phyloP scores from a whole-genome alignment of 2,329 filamentous ascomycete genomes.

The Aquanectria penicillioides region DNA sequence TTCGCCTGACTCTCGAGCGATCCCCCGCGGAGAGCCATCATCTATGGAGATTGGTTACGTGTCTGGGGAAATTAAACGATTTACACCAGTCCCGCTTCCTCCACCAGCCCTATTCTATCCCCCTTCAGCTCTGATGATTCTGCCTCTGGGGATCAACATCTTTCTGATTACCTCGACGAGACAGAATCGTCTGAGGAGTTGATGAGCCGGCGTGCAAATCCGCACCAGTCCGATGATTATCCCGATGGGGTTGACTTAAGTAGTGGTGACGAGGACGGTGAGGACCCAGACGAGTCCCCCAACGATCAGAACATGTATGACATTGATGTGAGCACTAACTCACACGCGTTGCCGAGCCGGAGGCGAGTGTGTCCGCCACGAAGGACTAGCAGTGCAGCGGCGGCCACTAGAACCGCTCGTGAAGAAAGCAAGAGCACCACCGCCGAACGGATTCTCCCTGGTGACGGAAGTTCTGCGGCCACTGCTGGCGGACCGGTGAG shows the following conservation, averaged over 20 bases:
- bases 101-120: conserved; percentile 64
- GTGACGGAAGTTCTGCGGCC: conserved; percentile 50
- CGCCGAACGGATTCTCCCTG: conserved; percentile 38
- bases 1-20: conserved; percentile 42
- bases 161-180: conserved; percentile 43
- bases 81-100: conserved; percentile 60
- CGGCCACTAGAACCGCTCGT: conserved; percentile 44
- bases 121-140: conserved; percentile 56
- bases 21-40: background rate
- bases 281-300: conserved; percentile 50
- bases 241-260: conserved; percentile 52
- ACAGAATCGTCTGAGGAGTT: conserved; percentile 43
- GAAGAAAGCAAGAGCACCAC: conserved; percentile 46
- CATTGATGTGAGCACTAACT: conserved; percentile 19
- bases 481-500: conserved; percentile 53
- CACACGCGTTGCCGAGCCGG: conserved; percentile 32
- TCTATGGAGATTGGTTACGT: conserved; percentile 58
- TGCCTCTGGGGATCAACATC: conserved; percentile 43
- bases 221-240: conserved; percentile 54
- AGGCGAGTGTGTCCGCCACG: conserved; percentile 24
- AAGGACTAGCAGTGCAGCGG: conserved; percentile 46
- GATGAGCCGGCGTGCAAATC: conserved; percentile 48
- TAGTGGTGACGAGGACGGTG: conserved; percentile 55
- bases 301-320: conserved; percentile 45
- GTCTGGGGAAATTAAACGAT: conserved; percentile 51